These are phyloP conservation scores for Nepenthes mirabilis DNA, from an alignment of 148 eudicot species.

Conservation along the genomic window DNA sequence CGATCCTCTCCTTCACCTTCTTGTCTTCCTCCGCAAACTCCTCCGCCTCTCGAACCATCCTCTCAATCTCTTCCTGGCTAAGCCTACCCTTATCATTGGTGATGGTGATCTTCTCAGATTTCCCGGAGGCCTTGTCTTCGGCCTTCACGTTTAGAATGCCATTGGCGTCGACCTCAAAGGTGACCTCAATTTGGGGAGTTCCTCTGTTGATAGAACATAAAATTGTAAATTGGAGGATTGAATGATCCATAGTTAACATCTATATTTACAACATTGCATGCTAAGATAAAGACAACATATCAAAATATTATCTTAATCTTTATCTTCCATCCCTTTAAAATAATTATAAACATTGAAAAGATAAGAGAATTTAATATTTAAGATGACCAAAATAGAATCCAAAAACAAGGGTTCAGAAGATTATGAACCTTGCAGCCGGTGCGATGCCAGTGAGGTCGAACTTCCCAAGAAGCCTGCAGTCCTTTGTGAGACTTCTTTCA, in stretches of 20 bases:
- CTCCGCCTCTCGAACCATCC: slow-evolving; percentile 52
- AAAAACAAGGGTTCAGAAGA: no score
- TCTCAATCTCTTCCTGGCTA: slow-evolving; percentile 46
- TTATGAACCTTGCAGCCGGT: slow-evolving; percentile 21
- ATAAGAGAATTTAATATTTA: neutral
- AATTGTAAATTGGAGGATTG: no score
- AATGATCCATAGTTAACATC: no score
- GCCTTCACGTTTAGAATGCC: slow-evolving; percentile 45
- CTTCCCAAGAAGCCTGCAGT: slow-evolving; percentile 22
- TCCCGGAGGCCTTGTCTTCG: slow-evolving; percentile 46
- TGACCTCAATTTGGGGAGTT: slow-evolving; percentile 41
- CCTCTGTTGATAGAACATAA: slow-evolving; percentile 22
- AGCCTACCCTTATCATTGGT: slow-evolving; percentile 51
- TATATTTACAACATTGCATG: no score
- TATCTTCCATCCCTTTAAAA: no score
- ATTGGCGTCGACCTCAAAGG: slow-evolving; percentile 42
- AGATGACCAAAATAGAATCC: neutral
- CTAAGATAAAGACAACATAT: no score
- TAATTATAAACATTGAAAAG: no score
- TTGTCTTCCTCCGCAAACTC: slow-evolving; percentile 52
- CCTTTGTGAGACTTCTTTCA: slow-evolving; percentile 20
- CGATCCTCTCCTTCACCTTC: slow-evolving; percentile 42
- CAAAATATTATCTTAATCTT: no score
- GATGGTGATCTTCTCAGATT: slow-evolving; percentile 41
- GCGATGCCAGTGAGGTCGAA: slow-evolving; percentile 21